These are phyloP conservation scores for Chlorella sp. DNA, from an alignment of 139 green algal genomes.

Conservation along the genomic window DNA sequence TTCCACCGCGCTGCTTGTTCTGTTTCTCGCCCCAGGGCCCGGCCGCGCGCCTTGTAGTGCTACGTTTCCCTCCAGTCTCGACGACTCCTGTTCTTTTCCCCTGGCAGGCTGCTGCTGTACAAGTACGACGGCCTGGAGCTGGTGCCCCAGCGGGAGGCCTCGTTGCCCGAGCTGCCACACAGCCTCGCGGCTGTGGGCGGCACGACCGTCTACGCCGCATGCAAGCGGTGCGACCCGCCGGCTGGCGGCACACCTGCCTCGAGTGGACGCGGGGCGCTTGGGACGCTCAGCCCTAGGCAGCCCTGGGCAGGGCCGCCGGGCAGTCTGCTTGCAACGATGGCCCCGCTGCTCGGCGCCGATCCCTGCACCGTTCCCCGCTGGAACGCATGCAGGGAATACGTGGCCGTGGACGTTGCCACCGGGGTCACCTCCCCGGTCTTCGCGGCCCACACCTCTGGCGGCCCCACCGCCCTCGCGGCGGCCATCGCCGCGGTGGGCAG, in stretches of 20 bases:
- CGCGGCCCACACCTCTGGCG: no score
- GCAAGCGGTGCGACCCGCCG: not conserved
- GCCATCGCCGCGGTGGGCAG: not conserved
- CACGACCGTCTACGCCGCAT: constrained; percentile 40
- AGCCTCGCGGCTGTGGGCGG: constrained; percentile 38
- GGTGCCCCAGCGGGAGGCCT: constrained; percentile 54
- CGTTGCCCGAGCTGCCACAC: constrained; percentile 34
- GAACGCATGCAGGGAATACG: constrained; percentile 38
- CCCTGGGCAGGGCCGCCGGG: no score
- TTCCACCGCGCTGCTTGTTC: no score
- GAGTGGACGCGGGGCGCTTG: no score
- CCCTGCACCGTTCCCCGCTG: no score
- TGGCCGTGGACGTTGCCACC: constrained; percentile 38
- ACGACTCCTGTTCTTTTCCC: not conserved
- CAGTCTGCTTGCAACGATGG: no score
- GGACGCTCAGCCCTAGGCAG: no score
- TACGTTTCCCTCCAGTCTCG: not conserved
- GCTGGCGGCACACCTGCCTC: no score
- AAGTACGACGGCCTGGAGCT: constrained; percentile 50
- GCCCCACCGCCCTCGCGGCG: not conserved
- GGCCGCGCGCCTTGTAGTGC: no score
- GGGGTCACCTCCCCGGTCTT: constrained; percentile 37
- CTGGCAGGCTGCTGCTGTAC: constrained; percentile 40
- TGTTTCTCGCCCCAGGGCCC: no score
- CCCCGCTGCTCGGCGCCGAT: no score